phyloP scores from a whole-genome alignment of 202 grass and related monocot genomes.

The Setaria viridis region DNA sequence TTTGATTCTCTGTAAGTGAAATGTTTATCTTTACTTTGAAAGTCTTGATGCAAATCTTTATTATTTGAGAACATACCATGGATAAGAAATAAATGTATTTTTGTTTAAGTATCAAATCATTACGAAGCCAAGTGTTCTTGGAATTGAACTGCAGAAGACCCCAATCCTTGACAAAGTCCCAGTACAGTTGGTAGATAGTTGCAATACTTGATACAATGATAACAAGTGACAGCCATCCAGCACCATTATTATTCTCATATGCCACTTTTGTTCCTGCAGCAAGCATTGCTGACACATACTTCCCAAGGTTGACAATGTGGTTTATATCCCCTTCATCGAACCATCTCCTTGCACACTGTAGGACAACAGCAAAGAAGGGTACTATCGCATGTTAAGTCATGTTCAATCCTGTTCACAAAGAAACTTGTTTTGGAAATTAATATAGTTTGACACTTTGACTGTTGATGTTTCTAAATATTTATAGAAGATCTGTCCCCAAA shows the following conservation, averaged over 20 bases:
- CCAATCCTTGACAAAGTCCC: slow-evolving; percentile 93
- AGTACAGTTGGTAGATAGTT: slow-evolving; percentile 83
- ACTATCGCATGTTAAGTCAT: slow-evolving; percentile 16
- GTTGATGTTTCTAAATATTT: slow-evolving; percentile 5
- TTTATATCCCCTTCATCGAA: slow-evolving; percentile 85
- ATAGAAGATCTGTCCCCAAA: background rate
- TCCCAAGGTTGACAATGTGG: slow-evolving; percentile 83
- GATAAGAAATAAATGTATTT: slow-evolving; percentile 84
- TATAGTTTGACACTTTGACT: background rate
- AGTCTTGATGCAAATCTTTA: slow-evolving; percentile 17
- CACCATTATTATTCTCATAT: slow-evolving; percentile 71
- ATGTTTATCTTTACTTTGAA: slow-evolving; percentile 30
- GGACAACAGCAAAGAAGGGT: slow-evolving; percentile 8
- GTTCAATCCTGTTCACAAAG: background rate
- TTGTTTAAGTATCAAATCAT: slow-evolving; percentile 68
- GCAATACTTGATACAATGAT: slow-evolving; percentile 65
- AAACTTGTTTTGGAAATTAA: background rate
- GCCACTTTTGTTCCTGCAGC: slow-evolving; percentile 80
- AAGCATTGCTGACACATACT: slow-evolving; percentile 88
- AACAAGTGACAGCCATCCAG: slow-evolving; percentile 67
- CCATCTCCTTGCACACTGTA: slow-evolving; percentile 83
- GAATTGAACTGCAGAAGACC: slow-evolving; percentile 72
- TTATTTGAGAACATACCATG: slow-evolving; percentile 62
- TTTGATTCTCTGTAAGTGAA: slow-evolving; percentile 50
- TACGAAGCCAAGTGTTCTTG: slow-evolving; percentile 82